Evolutionary conservation across 352 stramenopile species (phyloP).

Genomic region (Globisporangium rhizosaccharum): DNA sequence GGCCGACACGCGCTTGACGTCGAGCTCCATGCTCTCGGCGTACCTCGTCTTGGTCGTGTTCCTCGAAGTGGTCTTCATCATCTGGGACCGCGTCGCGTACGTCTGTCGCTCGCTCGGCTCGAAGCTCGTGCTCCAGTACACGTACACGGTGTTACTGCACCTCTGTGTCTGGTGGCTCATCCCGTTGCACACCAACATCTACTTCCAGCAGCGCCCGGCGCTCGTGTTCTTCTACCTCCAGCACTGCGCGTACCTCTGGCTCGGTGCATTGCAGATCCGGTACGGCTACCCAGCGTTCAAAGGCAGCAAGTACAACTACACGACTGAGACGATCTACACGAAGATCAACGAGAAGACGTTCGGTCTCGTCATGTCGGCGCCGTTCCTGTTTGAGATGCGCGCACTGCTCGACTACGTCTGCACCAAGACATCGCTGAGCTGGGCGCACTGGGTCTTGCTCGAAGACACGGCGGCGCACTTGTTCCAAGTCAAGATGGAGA

Average conservation of each 20-base stretch:
- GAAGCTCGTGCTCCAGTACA: conserved; percentile 79
- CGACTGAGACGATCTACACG: conserved; percentile 34
- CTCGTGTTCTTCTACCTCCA: conserved; percentile 80
- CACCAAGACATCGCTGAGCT: conserved; percentile 78
- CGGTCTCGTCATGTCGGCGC: conserved; percentile 67
- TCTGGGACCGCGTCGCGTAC: conserved; percentile 84
- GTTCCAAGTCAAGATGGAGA: conserved; percentile 73
- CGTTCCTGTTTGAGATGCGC: conserved; percentile 88
- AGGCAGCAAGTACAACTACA: conserved; percentile 81
- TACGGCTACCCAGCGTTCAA: conserved; percentile 82
- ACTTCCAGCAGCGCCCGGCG: conserved; percentile 67
- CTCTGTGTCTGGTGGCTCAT: conserved; percentile 74
- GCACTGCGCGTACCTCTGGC: conserved; percentile 75
- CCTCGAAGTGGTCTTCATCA: conserved; percentile 73
- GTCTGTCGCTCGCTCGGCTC: conserved; percentile 64
- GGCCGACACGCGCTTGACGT: conserved; percentile 48
- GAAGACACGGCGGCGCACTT: conserved; percentile 81
- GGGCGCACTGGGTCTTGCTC: conserved; percentile 75
- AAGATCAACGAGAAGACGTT: conserved; percentile 59
- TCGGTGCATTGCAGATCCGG: conserved; percentile 75
- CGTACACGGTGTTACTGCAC: conserved; percentile 64
- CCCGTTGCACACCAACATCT: conserved; percentile 64
- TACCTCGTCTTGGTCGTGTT: conserved; percentile 83
- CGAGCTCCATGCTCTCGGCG: conserved; percentile 75
- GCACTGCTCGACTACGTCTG: conserved; percentile 83